Evolutionary conservation across 2,329 filamentous ascomycete genomes (phyloP).

Genomic region (Xylariaceae sp.): DNA sequence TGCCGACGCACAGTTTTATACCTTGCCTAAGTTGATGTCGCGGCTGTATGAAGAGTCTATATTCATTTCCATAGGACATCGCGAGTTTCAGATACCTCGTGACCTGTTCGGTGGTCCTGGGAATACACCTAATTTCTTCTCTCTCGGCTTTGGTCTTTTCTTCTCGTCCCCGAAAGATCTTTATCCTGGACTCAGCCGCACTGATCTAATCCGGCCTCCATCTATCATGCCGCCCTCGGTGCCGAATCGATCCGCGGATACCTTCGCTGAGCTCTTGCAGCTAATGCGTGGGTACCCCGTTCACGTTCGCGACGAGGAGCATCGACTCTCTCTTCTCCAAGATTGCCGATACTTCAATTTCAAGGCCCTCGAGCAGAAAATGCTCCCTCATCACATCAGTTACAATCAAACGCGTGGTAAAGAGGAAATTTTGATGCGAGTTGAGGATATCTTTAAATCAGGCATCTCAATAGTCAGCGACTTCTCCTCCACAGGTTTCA

Average conservation of each 20-base stretch:
- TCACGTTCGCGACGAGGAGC: constrained; percentile 68
- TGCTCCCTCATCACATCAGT: constrained; percentile 72
- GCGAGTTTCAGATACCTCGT: constrained; percentile 84
- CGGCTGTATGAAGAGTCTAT: constrained; percentile 90
- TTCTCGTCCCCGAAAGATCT: constrained; percentile 75
- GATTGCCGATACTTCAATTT: constrained; percentile 94
- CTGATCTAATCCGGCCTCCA: constrained; percentile 77
- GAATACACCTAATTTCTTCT: constrained; percentile 94
- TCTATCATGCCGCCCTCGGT: constrained; percentile 80
- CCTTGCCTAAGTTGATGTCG: constrained; percentile 79
- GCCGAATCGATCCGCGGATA: constrained; percentile 75
- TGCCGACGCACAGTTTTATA: constrained; percentile 94
- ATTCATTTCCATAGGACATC: constrained; percentile 84
- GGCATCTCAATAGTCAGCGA: constrained; percentile 66
- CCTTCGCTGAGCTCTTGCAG: constrained; percentile 78
- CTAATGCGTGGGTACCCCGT: constrained; percentile 81
- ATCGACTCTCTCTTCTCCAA: constrained; percentile 71
- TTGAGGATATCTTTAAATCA: constrained; percentile 86
- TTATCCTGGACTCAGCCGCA: constrained; percentile 80
- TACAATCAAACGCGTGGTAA: constrained; percentile 67
- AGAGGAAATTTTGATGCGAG: constrained; percentile 71
- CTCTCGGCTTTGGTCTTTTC: constrained; percentile 83
- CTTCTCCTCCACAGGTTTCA: constrained; percentile 23
- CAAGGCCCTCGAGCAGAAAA: constrained; percentile 81
- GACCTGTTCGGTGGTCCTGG: constrained; percentile 82